Conservation (phyloP, 1,139 yeast species). For the Candida gigantensis region DNA sequence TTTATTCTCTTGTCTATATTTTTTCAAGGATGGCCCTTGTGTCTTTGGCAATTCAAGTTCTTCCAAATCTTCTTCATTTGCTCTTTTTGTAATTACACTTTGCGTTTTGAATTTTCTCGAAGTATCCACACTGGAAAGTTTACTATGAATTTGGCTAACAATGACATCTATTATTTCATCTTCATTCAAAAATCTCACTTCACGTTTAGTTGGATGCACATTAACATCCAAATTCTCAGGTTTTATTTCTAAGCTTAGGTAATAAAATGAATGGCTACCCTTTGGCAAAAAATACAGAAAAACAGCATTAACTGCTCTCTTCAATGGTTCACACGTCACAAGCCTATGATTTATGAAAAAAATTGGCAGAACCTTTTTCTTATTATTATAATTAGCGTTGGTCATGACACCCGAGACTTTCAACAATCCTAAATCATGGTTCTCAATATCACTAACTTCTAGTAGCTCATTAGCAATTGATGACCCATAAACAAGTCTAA, state of each 20-base stretch:
- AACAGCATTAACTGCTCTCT: constrained; percentile 65
- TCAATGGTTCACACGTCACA: constrained; percentile 79
- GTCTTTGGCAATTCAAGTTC: constrained; percentile 14
- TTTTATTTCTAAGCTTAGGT: constrained; percentile 62
- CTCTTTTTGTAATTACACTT: constrained; percentile 38
- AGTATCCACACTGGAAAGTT: constrained; percentile 61
- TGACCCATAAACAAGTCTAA: constrained; percentile 73
- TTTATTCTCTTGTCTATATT: constrained; percentile 57
- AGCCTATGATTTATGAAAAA: constrained; percentile 84
- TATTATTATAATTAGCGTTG: constrained; percentile 69
- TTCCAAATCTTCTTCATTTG: constrained; percentile 16
- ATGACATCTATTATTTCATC: constrained; percentile 78
- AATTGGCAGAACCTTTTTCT: constrained; percentile 66
- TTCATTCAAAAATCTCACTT: constrained; percentile 82
- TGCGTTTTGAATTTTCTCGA: constrained; percentile 73
- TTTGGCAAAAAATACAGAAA: constrained; percentile 74
- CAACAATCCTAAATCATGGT: constrained; percentile 43
- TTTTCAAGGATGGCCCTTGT: constrained; percentile 21
- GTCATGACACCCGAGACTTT: constrained; percentile 63
- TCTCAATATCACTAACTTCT: constrained; percentile 36
- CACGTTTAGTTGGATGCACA: constrained; percentile 94
- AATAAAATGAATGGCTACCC: constrained; percentile 78
- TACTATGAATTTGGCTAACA: constrained; percentile 48
- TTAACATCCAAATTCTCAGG: constrained; percentile 85
- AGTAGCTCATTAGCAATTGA: constrained; percentile 67